A percentile compares a stretch with the other conserved stretches of the same genome.
Evolutionary conservation across 768 basidiomycete genomes (phyloP).

Genomic region (Paxillus involutus): DNA sequence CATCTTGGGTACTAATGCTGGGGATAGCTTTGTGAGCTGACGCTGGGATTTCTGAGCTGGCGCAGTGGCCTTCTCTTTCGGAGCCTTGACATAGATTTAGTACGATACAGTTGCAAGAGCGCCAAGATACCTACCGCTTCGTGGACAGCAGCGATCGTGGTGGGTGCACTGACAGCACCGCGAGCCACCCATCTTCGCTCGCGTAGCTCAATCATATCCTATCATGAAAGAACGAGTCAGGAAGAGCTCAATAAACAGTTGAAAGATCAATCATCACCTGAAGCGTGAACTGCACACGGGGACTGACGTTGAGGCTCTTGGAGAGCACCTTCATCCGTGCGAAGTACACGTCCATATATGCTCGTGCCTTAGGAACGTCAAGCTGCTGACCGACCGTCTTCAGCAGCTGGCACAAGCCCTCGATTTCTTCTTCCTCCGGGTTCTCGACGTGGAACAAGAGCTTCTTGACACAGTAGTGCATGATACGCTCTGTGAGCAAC

Average conservation of each 20-base stretch:
- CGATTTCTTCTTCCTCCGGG: constrained; percentile 97
- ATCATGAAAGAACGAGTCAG: constrained; percentile 2
- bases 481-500: constrained; percentile 97
- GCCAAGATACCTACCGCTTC: constrained; percentile 59
- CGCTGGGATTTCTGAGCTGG: constrained; percentile 62
- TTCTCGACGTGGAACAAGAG: constrained; percentile 89
- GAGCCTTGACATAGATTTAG: too few species aligned
- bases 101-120: constrained; percentile 1
- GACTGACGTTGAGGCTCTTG: constrained; percentile 70
- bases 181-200: too few species aligned
- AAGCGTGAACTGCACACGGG: too few species aligned
- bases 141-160: constrained; percentile 88
- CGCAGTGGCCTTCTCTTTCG: constrained; percentile 71
- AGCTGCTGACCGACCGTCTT: too few species aligned
- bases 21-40: too few species aligned
- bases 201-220: constrained; percentile 94
- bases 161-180: constrained; percentile 79
- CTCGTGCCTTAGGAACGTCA: constrained; percentile 78
- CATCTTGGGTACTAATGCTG: too few species aligned
- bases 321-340: constrained; percentile 81
- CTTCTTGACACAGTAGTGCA: constrained; percentile 98
- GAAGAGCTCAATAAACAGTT: not conserved
- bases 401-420: too few species aligned
- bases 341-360: constrained; percentile 93
- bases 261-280: constrained; percentile 54